phyloP scores from a whole-genome alignment of 225 moss, liverwort and hornwort genomes.

The Pleurozium schreberi region DNA sequence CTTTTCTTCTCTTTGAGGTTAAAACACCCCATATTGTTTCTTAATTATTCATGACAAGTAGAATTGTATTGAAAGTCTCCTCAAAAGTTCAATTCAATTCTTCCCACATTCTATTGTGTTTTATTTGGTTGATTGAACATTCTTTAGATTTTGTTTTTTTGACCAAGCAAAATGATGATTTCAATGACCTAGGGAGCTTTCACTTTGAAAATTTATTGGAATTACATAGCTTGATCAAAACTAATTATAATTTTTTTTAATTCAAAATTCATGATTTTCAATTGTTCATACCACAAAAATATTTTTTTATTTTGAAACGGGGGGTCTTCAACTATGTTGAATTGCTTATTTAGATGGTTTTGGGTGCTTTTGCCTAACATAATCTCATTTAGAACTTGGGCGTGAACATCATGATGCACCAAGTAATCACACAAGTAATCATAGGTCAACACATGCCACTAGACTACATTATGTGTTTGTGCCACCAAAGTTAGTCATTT shows the following conservation, averaged over 20 bases:
- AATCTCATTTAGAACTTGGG: background rate
- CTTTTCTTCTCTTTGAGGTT: rapidly evolving
- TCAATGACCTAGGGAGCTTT: background rate
- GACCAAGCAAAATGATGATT: rapidly evolving
- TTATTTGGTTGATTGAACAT: no score
- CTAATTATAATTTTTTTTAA: background rate
- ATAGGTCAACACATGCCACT: background rate
- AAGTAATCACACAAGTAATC: no score
- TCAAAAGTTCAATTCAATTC: rapidly evolving
- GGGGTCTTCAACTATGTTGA: rapidly evolving
- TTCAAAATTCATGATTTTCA: background rate
- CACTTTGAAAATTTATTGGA: background rate
- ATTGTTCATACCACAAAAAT: background rate
- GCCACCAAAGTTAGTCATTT: background rate
- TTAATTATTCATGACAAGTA: rapidly evolving
- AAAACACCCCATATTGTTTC: background rate
- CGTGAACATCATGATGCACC: background rate
- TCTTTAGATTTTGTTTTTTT: rapidly evolving
- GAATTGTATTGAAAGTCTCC: background rate
- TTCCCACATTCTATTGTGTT: background rate
- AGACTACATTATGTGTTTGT: background rate
- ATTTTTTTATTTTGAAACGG: background rate
- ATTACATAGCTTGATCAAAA: background rate
- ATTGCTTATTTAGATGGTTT: background rate
- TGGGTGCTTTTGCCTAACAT: background rate